Evolutionary conservation across 169 alveolate species (phyloP), one percentile per base, ranked within the genome.

Genomic region (Perkinsus chesapeaki): DNA sequence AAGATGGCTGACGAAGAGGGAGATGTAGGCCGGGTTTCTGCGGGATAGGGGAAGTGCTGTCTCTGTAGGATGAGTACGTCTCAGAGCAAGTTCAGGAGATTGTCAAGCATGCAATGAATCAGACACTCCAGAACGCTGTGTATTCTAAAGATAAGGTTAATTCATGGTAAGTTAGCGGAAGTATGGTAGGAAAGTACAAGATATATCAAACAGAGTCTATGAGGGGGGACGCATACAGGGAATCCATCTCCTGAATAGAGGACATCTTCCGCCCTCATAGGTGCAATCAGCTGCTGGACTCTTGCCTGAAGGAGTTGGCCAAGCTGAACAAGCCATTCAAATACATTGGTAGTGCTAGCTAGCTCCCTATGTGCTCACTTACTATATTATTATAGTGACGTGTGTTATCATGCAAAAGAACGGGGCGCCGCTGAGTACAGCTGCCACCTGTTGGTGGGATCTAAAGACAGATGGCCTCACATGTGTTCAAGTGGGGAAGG

Each of bases 371-470:
- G 39, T 73, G 43, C 39, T 38, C 48, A 91, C 20, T 43, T 34
- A 93, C n/a, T 60, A 36, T 38, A 19, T 31, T 38, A 39, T 16
- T 0, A 0, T 93, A 94, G 98, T 96, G 73, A 96, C 97, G 39
- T 96, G 97, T 95, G 94, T 95, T 73, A 95, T 96, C 92, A 95
- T 95, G 95, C 96, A 96, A 90, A 96, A 95, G 92, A 96, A 96
- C 91, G 98, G 98, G 73, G 95, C 97, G 16, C 97, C 97, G 36
- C 94, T 96, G 92, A 95, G 96, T 48, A 94, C 98, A 7, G 96
- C 98, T 0, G 97, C 96, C 39, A 96, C 96, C 37, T 95, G 97
- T n/a, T 95, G 94, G 73, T 96, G 98, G 98, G 97, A 96, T 91
- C 95, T 94, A 39, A 96, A 96, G 48, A 96, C 96, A 16, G 98